Conservation (phyloP, 2,329 filamentous ascomycete genomes). For the Aspergillus puulaauensis region DNA sequence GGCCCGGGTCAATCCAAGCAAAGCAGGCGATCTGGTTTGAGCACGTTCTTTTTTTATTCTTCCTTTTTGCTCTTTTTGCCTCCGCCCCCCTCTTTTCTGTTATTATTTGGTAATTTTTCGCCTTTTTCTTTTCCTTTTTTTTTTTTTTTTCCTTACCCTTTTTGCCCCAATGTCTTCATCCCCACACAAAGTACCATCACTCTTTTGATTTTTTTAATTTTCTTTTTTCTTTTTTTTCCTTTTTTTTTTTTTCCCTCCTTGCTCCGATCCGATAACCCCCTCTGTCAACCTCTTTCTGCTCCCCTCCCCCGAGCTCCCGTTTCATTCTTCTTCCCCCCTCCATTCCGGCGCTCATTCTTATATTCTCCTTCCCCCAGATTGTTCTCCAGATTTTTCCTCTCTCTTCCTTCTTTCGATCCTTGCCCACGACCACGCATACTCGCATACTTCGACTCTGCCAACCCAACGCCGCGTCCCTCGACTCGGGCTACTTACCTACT, state of each 20-base stretch:
- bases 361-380: constrained; percentile 27
- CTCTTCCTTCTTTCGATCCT: constrained; percentile 18
- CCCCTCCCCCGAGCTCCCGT: constrained; percentile 26
- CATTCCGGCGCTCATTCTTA: constrained; percentile 28
- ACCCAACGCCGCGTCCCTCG: neutral
- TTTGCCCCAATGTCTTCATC: constrained; percentile 32
- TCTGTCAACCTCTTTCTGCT: constrained; percentile 20
- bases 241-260: constrained; percentile 16
- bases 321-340: constrained; percentile 25
- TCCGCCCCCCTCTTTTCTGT: constrained; percentile 14
- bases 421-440: constrained; percentile 15
- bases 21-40: constrained; percentile 24
- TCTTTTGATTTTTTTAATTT: constrained; percentile 17
- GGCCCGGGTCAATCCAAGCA: constrained; percentile 20
- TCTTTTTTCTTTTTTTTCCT: constrained; percentile 16
- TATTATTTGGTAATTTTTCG: constrained; percentile 13
- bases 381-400: constrained; percentile 27
- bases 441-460: constrained; percentile 9
- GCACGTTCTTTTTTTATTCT: constrained; percentile 26
- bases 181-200: constrained; percentile 23
- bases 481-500: constrained; percentile 6
- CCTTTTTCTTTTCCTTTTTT: constrained; percentile 23
- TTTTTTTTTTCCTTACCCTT: constrained; percentile 24
- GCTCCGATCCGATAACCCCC: constrained; percentile 29
- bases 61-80: constrained; percentile 15